Evolutionary conservation across 169 alveolate genomes (phyloP).

Genomic region (Fabrea salina): DNA sequence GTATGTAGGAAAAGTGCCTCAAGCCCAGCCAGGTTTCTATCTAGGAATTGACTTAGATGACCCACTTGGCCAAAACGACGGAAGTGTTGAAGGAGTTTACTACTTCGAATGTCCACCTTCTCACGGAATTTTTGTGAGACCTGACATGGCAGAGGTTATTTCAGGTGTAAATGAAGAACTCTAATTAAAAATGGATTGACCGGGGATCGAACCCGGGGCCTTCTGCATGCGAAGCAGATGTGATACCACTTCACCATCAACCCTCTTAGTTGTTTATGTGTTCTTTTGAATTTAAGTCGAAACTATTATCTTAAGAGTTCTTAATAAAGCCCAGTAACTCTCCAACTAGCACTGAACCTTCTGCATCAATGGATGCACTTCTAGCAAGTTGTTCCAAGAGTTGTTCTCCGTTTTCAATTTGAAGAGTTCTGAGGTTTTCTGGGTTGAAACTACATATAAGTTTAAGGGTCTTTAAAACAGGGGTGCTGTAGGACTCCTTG

Average conservation of each 20-base stretch:
- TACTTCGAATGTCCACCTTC: conserved; percentile 69
- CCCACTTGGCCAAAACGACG: conserved; percentile 83
- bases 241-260: conserved; percentile 77
- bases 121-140: conserved; percentile 82
- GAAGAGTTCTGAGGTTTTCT: too few relatives aligned
- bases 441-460: too few relatives aligned
- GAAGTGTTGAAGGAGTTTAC: conserved; percentile 54
- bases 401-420: too few relatives aligned
- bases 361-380: too few relatives aligned
- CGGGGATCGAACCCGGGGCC: conserved; percentile 84
- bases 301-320: too few relatives aligned
- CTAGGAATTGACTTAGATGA: conserved; percentile 84
- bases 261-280: conserved; percentile 33
- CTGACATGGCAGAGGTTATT: conserved; percentile 67
- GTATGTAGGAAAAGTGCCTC: conserved; percentile 81
- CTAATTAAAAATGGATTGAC: conserved; percentile 53
- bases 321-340: too few relatives aligned
- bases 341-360: too few relatives aligned
- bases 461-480: too few relatives aligned
- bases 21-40: conserved; percentile 78
- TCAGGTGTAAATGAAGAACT: too few relatives aligned
- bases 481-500: too few relatives aligned
- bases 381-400: too few relatives aligned
- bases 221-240: conserved; percentile 79
- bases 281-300: not conserved